Conservation (phyloP, 164 flowering plant species). For the Taxillus chinensis region DNA sequence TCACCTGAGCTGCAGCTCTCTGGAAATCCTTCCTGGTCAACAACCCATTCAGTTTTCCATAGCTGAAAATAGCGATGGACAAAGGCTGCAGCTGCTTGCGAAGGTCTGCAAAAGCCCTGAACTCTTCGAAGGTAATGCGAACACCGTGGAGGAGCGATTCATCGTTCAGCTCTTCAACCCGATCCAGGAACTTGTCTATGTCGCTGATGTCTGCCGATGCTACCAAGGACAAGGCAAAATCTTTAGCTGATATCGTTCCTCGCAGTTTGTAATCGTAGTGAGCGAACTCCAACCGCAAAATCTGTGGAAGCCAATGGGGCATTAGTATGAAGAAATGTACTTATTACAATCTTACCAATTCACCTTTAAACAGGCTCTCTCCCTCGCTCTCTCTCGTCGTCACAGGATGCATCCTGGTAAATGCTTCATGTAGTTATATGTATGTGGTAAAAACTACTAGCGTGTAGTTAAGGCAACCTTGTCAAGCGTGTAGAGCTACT, state of each 20-base stretch:
- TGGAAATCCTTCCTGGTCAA: slow-evolving; percentile 65
- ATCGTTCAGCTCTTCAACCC: slow-evolving; percentile 48
- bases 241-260: slow-evolving; percentile 77
- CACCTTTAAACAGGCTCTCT: no score
- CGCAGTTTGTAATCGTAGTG: slow-evolving; percentile 72
- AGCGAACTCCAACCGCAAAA: slow-evolving; percentile 67
- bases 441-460: no score
- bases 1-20: slow-evolving; percentile 81
- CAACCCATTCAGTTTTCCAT: slow-evolving; percentile 63
- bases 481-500: no score
- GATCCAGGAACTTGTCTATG: slow-evolving; percentile 50
- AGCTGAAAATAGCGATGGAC: slow-evolving; percentile 73
- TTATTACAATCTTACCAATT: no score
- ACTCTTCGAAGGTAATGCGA: slow-evolving; percentile 67
- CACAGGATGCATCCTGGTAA: no score
- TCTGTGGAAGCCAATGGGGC: slow-evolving; percentile 29
- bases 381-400: no score
- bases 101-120: slow-evolving; percentile 67
- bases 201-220: slow-evolving; percentile 87
- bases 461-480: no score
- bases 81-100: slow-evolving; percentile 55
- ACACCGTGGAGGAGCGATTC: slow-evolving; percentile 37
- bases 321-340: no score
- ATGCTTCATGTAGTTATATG: no score
- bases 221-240: slow-evolving; percentile 90